Conservation (phyloP, 257 asterid species). For the Parsonsia alboflavescens region DNA sequence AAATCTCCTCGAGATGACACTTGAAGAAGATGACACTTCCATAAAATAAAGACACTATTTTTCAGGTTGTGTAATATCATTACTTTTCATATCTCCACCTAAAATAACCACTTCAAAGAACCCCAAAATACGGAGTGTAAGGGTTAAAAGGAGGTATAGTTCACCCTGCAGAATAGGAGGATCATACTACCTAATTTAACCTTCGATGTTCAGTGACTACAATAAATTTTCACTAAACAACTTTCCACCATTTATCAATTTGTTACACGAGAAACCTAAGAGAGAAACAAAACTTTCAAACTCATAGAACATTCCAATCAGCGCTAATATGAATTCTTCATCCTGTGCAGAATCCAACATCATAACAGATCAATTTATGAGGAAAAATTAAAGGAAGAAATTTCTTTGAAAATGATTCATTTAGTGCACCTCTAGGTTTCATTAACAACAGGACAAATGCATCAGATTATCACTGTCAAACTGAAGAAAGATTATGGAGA, state of each 20-base stretch:
- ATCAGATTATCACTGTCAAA: not conserved
- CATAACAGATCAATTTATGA: not conserved
- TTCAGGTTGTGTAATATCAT: not conserved
- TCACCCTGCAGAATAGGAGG: no score
- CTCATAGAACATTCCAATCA: not conserved
- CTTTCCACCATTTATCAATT: no score
- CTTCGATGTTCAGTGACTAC: not conserved
- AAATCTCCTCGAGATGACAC: not conserved
- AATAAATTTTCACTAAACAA: not conserved
- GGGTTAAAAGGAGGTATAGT: no score
- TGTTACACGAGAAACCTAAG: no score
- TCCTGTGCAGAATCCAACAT: not conserved
- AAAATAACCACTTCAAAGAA: not conserved
- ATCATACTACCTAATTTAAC: not conserved
- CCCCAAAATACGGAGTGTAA: not conserved
- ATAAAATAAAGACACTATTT: not conserved
- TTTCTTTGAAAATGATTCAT: not conserved
- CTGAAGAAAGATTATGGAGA: not conserved
- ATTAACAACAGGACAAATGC: not conserved
- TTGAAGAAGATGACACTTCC: not conserved
- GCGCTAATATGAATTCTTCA: not conserved
- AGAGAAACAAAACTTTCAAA: not conserved
- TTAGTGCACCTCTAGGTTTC: not conserved
- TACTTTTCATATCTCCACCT: not conserved
- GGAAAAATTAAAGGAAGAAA: not conserved